Base-by-base conservation (phyloP, 148 eudicot genomes). In the Cornus florida region DNA sequence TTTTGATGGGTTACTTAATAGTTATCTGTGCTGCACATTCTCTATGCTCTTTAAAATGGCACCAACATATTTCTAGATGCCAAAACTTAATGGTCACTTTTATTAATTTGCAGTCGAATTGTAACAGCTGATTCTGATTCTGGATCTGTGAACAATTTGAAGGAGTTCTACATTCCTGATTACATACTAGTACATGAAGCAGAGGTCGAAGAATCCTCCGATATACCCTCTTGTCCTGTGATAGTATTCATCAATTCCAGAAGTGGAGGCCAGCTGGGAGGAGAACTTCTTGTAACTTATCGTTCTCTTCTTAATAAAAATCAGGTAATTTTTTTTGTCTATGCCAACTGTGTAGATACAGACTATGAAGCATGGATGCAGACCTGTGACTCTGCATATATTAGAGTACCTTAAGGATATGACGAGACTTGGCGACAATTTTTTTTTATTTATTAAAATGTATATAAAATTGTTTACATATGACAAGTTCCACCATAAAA, bases 251-350 rank as follows among this genome's bases (percentile, higher is more conserved):
- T 83, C 72, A 83, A 83, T 64, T 79, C 82, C 8, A 83, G 66
- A 76, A 83, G 85, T 70, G 85, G 85, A 24, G 82, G 85, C 38
- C 85, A 83, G 70, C 82, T 83, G 10, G 85, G 85, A 31, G 85
- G 82, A 43, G 82, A 83, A 12, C 85, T 83, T 75, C 85, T 83
- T 19, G 23, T 46, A 24, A 79, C 79, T 73, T 83, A 83, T 59
- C 22, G 71, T 19, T 33, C 76, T 60, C 73, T 75, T 46, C 85
- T 83, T n/a, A 83, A 83, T 53, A 13, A 69, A 75, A 79, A 78
- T 35, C 85, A 78, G 79, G 82, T 79, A 71, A 13, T 11, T 16
- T 31, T 31, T 23, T 56, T 5, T 53, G 2, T 56, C 3, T 65
- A 33, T 33, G 20, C 32, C 35, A 9, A 5, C 14, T 11, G 7